These are phyloP conservation scores for Talaromyces funiculosus DNA, from an alignment of 2,329 filamentous ascomycete species.

Conservation along the genomic window DNA sequence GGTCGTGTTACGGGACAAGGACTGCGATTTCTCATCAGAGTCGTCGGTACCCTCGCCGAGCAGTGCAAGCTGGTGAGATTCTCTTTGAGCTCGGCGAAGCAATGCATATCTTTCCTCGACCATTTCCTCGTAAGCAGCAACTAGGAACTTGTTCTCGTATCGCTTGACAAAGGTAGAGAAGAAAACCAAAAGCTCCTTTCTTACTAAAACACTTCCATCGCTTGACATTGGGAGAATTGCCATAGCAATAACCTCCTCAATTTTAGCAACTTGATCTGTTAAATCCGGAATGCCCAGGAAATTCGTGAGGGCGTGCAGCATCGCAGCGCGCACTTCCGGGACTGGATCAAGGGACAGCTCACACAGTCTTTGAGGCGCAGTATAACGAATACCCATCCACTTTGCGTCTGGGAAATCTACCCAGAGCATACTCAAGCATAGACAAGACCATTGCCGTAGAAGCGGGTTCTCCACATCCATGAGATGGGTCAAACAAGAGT, in stretches of 20 bases:
- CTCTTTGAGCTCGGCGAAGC: constrained; percentile 45
- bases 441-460: constrained; percentile 87
- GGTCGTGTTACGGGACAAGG: constrained; percentile 73
- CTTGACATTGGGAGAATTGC: constrained; percentile 86
- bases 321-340: constrained; percentile 87
- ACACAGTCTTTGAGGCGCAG: constrained; percentile 74
- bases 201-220: constrained; percentile 89
- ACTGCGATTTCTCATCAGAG: constrained; percentile 25
- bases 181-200: constrained; percentile 89
- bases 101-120: constrained; percentile 73
- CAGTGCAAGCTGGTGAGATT: constrained; percentile 18
- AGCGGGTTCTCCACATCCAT: constrained; percentile 81
- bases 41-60: constrained; percentile 19
- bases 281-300: constrained; percentile 91
- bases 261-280: constrained; percentile 82
- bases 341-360: constrained; percentile 77
- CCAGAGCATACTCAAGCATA: constrained; percentile 95
- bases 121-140: constrained; percentile 86
- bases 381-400: constrained; percentile 87
- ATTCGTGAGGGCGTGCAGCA: constrained; percentile 87
- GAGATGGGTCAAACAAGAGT: constrained; percentile 77
- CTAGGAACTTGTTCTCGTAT: constrained; percentile 87
- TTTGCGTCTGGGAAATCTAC: constrained; percentile 86
- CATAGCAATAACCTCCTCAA: constrained; percentile 86
- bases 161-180: constrained; percentile 85